Evolutionary conservation across 1,139 yeast genomes (phyloP).

Genomic region (Yamadazyma triangularis): DNA sequence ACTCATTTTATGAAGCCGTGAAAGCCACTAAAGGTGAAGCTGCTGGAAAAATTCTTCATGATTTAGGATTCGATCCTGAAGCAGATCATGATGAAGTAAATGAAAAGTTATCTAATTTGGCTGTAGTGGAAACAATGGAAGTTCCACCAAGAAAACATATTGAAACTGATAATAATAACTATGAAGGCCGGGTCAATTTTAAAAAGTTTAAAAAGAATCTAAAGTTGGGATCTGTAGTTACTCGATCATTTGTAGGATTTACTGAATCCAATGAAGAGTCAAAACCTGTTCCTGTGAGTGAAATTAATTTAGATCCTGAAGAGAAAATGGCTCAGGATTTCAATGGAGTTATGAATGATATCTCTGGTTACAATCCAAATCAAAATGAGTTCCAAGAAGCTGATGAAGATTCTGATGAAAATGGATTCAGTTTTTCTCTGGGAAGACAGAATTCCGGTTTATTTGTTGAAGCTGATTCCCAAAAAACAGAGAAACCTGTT

Average conservation of each 20-base stretch:
- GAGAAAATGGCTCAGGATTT: constrained; percentile 1
- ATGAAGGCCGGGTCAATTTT: constrained; percentile 30
- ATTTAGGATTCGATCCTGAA: constrained; percentile 17
- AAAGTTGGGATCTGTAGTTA: constrained; percentile 16
- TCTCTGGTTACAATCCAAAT: constrained; percentile 1
- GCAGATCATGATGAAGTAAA: constrained; percentile 4
- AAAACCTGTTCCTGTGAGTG: background rate
- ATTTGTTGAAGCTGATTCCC: too few species aligned
- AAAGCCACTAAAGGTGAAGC: constrained; percentile 27
- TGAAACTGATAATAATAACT: constrained; percentile 5
- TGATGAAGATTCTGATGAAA: background rate
- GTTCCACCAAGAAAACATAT: constrained; percentile 12
- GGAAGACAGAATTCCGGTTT: too few species aligned
- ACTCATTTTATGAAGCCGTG: constrained; percentile 28
- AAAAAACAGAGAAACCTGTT: too few species aligned
- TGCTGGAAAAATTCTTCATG: constrained; percentile 17
- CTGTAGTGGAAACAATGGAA: constrained; percentile 34
- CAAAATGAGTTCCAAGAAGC: background rate
- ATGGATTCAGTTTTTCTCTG: background rate
- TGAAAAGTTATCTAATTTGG: constrained; percentile 19
- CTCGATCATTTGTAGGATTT: constrained; percentile 13
- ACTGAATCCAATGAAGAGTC: background rate
- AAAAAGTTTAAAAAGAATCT: constrained; percentile 31
- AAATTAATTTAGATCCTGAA: background rate
- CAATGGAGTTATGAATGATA: background rate